These are phyloP conservation scores for Moniliella sp. DNA, from an alignment of 1,284 basidiomycete species.

Conservation along the genomic window DNA sequence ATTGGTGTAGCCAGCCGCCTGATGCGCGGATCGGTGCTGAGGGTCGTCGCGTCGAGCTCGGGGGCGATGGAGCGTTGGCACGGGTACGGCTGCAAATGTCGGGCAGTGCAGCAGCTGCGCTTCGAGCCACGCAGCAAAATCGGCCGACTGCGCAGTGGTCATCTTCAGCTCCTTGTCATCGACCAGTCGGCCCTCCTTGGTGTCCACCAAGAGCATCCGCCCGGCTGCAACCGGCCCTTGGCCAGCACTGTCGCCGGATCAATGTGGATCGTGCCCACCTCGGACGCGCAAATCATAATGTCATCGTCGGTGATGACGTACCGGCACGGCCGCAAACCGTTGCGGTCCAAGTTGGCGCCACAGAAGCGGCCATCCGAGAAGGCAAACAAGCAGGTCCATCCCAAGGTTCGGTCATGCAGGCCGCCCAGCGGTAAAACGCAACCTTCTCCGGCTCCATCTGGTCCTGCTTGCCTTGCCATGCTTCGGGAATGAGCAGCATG, in stretches of 20 bases:
- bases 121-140: constrained; percentile 32
- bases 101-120: constrained; percentile 21
- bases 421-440: constrained; percentile 31
- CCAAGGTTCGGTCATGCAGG: constrained; percentile 32
- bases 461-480: constrained; percentile 21
- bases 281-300: constrained; percentile 32
- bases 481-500: constrained; percentile 32
- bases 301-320: constrained; percentile 31
- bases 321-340: constrained; percentile 30
- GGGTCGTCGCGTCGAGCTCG: constrained; percentile 13
- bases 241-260: constrained; percentile 19
- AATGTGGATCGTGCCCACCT: constrained; percentile 28
- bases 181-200: constrained; percentile 27
- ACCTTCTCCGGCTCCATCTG: constrained; percentile 30
- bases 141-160: constrained; percentile 22
- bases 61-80: constrained; percentile 12
- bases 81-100: constrained; percentile 20
- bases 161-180: constrained; percentile 31
- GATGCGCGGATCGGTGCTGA: constrained; percentile 27
- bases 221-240: constrained; percentile 29
- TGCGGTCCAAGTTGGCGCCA: constrained; percentile 31
- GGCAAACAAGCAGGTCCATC: constrained; percentile 32
- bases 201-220: constrained; percentile 32
- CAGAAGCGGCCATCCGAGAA: constrained; percentile 31
- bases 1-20: constrained; percentile 27